Evolutionary conservation across 345 rosid genomes (phyloP).

Genomic region (Noccaea bulbosa): DNA sequence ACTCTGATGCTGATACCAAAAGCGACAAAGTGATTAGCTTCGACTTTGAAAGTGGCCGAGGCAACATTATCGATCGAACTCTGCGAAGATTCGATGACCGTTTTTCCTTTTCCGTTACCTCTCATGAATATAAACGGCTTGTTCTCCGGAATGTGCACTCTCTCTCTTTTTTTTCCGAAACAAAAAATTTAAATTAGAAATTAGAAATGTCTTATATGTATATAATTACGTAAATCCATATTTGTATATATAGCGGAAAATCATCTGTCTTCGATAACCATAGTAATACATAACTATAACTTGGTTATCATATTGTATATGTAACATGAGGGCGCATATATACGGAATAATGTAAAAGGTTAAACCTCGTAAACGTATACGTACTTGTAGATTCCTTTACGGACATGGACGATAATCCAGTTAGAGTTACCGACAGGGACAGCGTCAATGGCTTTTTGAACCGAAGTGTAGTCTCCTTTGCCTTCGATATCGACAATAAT

Average conservation of each 20-base stretch:
- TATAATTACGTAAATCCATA: neutral
- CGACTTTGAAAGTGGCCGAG: conserved; percentile 73
- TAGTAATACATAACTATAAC: neutral
- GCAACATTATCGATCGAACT: conserved; percentile 65
- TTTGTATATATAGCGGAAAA: neutral
- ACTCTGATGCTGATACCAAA: conserved; percentile 92
- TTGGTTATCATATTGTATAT: neutral
- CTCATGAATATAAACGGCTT: conserved; percentile 88
- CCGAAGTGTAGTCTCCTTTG: conserved; percentile 65
- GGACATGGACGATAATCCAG: conserved; percentile 83
- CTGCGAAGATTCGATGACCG: conserved; percentile 58
- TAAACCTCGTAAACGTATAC: conserved; percentile 16
- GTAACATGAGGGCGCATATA: neutral
- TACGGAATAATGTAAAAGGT: neutral
- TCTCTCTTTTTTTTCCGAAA: conserved; percentile 57
- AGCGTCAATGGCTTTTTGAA: conserved; percentile 79
- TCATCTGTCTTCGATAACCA: neutral
- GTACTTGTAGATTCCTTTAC: conserved; percentile 86
- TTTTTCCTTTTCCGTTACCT: conserved; percentile 90
- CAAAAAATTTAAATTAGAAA: neutral
- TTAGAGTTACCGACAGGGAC: conserved; percentile 65
- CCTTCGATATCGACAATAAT: conserved; percentile 84
- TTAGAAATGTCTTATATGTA: neutral
- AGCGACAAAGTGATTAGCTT: conserved; percentile 70
- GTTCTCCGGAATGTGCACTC: conserved; percentile 64